A percentile compares a stretch with the other conserved stretches of the same genome.
These are phyloP conservation scores for Trametes hirsuta DNA, from an alignment of 1,284 basidiomycete genomes.

Conservation along the genomic window DNA sequence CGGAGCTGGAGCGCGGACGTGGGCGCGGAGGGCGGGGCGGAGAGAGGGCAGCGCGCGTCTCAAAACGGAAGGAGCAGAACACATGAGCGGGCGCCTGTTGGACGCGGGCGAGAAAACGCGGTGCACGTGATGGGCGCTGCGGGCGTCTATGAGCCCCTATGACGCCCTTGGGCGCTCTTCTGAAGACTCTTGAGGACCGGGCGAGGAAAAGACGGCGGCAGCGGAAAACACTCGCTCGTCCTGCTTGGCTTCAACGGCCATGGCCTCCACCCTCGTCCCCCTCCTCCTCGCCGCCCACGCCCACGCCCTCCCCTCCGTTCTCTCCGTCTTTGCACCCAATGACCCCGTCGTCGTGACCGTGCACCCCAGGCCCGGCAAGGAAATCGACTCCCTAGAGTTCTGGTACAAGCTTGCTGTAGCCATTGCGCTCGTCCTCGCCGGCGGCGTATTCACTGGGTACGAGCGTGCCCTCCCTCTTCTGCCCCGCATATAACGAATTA, in stretches of 20 bases:
- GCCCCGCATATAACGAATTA: neutral
- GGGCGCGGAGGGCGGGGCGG: neutral
- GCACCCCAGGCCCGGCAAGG: constrained; percentile 31
- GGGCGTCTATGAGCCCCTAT: constrained; percentile 2
- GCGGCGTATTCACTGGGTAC: constrained; percentile 85
- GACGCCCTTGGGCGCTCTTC: neutral
- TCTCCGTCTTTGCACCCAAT: neutral
- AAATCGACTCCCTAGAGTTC: constrained; percentile 53
- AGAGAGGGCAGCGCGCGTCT: neutral
- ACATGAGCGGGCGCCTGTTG: constrained; percentile 6
- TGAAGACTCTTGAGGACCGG: too few species aligned
- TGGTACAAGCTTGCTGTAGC: constrained; percentile 74
- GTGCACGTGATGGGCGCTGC: constrained; percentile 16
- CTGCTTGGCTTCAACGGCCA: neutral
- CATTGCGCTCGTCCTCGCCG: constrained; percentile 68
- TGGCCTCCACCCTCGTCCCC: neutral
- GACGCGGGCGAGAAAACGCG: constrained; percentile 11
- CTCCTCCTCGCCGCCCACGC: constrained; percentile 2
- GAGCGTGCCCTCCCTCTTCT: constrained; percentile 41
- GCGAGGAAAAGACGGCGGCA: too few species aligned
- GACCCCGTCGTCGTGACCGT: too few species aligned
- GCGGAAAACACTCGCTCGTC: neutral
- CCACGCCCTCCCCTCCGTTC: constrained; percentile 13
- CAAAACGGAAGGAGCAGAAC: constrained; percentile 3
- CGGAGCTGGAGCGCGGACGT: neutral